Evolutionary conservation across 148 eudicot genomes (phyloP), one percentile per base, ranked within the genome.

Genomic region (Fagopyrum homotropicum): DNA sequence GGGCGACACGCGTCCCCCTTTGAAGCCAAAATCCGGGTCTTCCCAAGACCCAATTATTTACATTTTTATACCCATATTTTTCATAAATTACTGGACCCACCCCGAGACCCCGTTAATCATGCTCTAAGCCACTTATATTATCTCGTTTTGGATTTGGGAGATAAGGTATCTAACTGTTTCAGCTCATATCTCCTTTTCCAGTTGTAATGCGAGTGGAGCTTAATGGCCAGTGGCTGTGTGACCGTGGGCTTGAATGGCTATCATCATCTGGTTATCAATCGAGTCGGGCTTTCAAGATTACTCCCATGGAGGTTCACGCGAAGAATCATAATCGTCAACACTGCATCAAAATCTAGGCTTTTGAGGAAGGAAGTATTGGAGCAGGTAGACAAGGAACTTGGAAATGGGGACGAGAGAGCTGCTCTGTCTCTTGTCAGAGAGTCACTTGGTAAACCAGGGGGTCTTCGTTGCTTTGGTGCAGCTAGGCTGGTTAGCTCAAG

Each of bases 401-500:
- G 79, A 6, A 84, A 81, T 35, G 94, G 94, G 16, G 84, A 92
- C 75, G 99, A 90, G 11, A 88, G 85, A 66, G 84, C 86, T 12
- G 97, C 97, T 50, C 88, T 92, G 26, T 75, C 84, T 61, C 81
- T 92, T 73, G 83, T 92, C 77, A 92, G 84, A 81, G 85, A 85
- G 44, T 82, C 84, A 78, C 90, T 80, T 77, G 82, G 81, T 12
- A 85, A 86, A 63, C 83, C 88, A 19, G 86, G 75, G 1, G 90
- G 85, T 40, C 89, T 95, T 43, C 87, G 92, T 19, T 89, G 97
- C 78, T 95, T 95, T 22, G 97, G 97, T 29, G 84, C 96, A 45
- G 97, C 92, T 64, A 87, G 96, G 63, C 99, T 90, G 97, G 99
- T 89, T 77, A 19, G 64, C 49, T 72, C 6, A 16, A 40, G 35